phyloP scores from a whole-genome alignment of 2,329 filamentous ascomycete genomes.

The Arthrobotrys conoides region DNA sequence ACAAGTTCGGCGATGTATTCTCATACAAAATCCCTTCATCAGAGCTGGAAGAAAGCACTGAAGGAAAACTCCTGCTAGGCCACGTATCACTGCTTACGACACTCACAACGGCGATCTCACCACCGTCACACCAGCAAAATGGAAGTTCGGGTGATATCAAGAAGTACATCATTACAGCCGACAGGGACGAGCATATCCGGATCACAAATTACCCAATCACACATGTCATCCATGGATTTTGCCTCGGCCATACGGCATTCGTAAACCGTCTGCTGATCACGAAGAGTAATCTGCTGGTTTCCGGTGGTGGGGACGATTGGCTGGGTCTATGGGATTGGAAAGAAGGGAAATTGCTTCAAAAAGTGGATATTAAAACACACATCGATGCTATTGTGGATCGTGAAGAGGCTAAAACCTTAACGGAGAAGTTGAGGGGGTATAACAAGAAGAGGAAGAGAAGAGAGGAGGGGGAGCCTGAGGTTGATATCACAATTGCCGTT shows the following conservation, averaged over 20 bases:
- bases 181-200: slow-evolving; percentile 87
- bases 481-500: slow-evolving; percentile 53
- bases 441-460: slow-evolving; percentile 68
- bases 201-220: slow-evolving; percentile 72
- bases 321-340: slow-evolving; percentile 88
- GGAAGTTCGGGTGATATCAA: slow-evolving; percentile 66
- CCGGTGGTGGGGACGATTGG: slow-evolving; percentile 86
- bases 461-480: slow-evolving; percentile 62
- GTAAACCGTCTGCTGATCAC: slow-evolving; percentile 82
- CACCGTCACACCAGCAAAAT: slow-evolving; percentile 68
- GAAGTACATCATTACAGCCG: slow-evolving; percentile 76
- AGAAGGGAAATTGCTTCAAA: slow-evolving; percentile 71
- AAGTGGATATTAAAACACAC: slow-evolving; percentile 70
- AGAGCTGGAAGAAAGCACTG: slow-evolving; percentile 71
- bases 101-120: slow-evolving; percentile 72
- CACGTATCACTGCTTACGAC: slow-evolving; percentile 96
- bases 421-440: slow-evolving; percentile 65
- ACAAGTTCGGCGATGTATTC: slow-evolving; percentile 99
- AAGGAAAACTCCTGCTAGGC: slow-evolving; percentile 82
- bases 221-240: slow-evolving; percentile 84
- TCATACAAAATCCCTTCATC: slow-evolving; percentile 70
- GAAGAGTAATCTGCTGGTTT: slow-evolving; percentile 76
- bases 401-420: slow-evolving; percentile 18
- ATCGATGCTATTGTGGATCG: slow-evolving; percentile 63
- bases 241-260: slow-evolving; percentile 89